These are phyloP conservation scores for Wallemia ichthyophaga DNA, from an alignment of 1,284 basidiomycete species.

Conservation along the genomic window DNA sequence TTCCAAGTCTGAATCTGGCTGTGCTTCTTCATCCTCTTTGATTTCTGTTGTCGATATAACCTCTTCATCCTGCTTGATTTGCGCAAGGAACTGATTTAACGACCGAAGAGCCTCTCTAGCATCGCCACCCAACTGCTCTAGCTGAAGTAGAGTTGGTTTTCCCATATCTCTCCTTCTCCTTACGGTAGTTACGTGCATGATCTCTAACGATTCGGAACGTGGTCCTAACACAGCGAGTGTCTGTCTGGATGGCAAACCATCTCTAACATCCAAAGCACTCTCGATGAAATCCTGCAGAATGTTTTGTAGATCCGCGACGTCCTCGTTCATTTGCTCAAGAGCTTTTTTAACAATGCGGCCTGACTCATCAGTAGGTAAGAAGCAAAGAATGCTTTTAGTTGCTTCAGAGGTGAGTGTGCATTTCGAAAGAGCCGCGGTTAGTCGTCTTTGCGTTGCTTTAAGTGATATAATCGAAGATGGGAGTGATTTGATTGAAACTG, in stretches of 20 bases:
- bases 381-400: background rate
- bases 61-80: background rate
- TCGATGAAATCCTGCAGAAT: background rate
- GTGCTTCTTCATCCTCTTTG: background rate
- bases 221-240: background rate
- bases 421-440: background rate
- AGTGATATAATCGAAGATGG: background rate
- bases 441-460: background rate
- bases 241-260: background rate
- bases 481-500: background rate
- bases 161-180: background rate
- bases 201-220: background rate
- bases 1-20: background rate
- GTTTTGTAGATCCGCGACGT: background rate
- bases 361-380: background rate
- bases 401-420: background rate
- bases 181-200: background rate
- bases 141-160: background rate
- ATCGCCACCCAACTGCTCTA: background rate
- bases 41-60: background rate
- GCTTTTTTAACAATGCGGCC: background rate
- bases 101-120: background rate
- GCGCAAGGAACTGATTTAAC: background rate
- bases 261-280: background rate
- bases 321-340: background rate